Percentiles rank a stretch among this genome's conserved stretches.
Conservation (phyloP, 2,329 filamentous ascomycete genomes). For the Colletotrichum somersetense region DNA sequence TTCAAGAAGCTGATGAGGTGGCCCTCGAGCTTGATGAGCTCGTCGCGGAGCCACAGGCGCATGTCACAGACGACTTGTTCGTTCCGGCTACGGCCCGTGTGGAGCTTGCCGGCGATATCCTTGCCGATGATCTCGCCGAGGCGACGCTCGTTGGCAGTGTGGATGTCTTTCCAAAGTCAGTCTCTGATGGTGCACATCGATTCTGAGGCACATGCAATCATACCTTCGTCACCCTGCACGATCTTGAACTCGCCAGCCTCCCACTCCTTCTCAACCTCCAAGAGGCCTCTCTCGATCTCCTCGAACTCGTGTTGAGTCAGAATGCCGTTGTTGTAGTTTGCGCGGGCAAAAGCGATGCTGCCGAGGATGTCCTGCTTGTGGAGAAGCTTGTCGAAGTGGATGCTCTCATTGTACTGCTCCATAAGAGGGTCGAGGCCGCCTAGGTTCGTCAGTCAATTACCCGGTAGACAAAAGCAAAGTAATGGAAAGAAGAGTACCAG, state of each 20-base stretch:
- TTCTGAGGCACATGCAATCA: conserved; percentile 53
- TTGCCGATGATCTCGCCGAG: conserved; percentile 78
- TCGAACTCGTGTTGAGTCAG: conserved; percentile 79
- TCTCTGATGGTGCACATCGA: not conserved
- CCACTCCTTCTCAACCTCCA: conserved; percentile 58
- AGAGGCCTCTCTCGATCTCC: conserved; percentile 79
- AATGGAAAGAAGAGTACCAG: conserved; percentile 46
- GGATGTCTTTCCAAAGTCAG: conserved; percentile 52
- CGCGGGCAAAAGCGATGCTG: conserved; percentile 83
- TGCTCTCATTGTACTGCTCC: conserved; percentile 85
- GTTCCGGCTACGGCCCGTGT: conserved; percentile 78
- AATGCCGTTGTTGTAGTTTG: conserved; percentile 81
- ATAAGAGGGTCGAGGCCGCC: conserved; percentile 88
- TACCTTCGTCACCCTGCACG: conserved; percentile 53
- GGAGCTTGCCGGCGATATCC: conserved; percentile 77
- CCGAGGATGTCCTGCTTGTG: conserved; percentile 86
- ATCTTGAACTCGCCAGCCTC: conserved; percentile 63
- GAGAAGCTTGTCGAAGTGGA: conserved; percentile 82
- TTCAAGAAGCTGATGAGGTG: conserved; percentile 77
- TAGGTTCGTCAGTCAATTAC: conserved; percentile 52
- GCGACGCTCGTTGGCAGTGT: conserved; percentile 68
- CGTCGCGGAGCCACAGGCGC: conserved; percentile 80
- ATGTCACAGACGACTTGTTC: conserved; percentile 82
- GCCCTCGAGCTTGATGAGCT: conserved; percentile 76
- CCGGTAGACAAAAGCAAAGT: too few species aligned